phyloP scores from a whole-genome alignment of 2,329 filamentous ascomycete species.

The Ophiostoma sp. region DNA sequence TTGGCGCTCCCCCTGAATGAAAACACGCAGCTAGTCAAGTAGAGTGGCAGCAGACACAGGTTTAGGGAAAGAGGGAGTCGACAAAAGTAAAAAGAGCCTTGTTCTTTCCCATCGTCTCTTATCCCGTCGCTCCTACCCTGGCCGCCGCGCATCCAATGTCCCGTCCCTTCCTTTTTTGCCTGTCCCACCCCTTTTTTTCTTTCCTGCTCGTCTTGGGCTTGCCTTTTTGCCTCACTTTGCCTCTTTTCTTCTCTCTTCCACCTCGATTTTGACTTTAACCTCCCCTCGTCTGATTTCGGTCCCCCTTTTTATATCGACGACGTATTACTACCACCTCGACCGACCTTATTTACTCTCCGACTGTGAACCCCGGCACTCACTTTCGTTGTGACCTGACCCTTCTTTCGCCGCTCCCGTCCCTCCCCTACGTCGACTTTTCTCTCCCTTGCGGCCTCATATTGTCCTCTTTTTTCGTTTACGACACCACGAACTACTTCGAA shows the following conservation, averaged over 20 bases:
- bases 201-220: not conserved
- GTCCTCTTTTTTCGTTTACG: not conserved
- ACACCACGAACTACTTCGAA: not conserved
- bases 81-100: slow-evolving; percentile 11
- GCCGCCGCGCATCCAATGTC: slow-evolving; percentile 4
- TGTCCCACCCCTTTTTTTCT: slow-evolving; percentile 25
- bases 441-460: not conserved
- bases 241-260: not conserved
- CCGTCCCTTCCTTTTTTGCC: slow-evolving; percentile 18
- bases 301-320: not conserved
- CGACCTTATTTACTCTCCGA: not conserved
- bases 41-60: not conserved
- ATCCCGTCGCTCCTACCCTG: slow-evolving; percentile 22
- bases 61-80: slow-evolving; percentile 22
- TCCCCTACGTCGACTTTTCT: not conserved
- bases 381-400: not conserved
- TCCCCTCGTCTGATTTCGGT: slow-evolving; percentile 12
- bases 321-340: slow-evolving; percentile 1
- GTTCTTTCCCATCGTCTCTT: slow-evolving; percentile 25
- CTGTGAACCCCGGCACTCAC: not conserved
- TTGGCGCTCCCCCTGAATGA: slow-evolving; percentile 24
- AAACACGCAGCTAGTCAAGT: slow-evolving; percentile 23
- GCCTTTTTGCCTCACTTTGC: not conserved
- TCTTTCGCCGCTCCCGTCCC: not conserved
- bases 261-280: slow-evolving; percentile 7